Evolutionary conservation across 371 early-diverging fungal species (phyloP).

Genomic region (Rhizopus stolonifer): DNA sequence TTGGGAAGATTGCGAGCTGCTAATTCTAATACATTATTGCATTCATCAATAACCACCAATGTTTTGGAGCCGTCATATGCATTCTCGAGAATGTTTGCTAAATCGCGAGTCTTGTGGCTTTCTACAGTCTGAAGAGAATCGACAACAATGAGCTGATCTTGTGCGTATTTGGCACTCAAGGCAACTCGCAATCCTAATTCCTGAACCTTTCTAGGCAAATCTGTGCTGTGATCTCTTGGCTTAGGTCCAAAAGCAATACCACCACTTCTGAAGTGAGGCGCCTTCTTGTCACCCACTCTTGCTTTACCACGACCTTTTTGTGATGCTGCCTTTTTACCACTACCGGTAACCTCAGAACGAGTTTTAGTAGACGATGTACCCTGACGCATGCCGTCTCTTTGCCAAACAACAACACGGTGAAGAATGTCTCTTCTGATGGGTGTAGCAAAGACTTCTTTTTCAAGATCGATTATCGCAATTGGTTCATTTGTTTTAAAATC

Average conservation of each 20-base stretch:
- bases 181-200: slow-evolving; percentile 80
- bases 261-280: slow-evolving; percentile 91
- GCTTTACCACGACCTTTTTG: slow-evolving; percentile 96
- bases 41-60: slow-evolving; percentile 52
- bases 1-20: slow-evolving; percentile 70
- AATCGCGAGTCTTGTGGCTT: slow-evolving; percentile 60
- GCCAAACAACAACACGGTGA: slow-evolving; percentile 85
- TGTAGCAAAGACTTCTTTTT: slow-evolving; percentile 76
- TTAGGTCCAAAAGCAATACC: slow-evolving; percentile 88
- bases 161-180: slow-evolving; percentile 85
- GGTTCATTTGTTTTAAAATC: slow-evolving; percentile 78
- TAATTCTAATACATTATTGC: slow-evolving; percentile 55
- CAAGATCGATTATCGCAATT: slow-evolving; percentile 72
- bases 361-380: slow-evolving; percentile 85
- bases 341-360: slow-evolving; percentile 84
- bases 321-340: slow-evolving; percentile 73
- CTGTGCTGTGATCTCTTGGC: slow-evolving; percentile 80
- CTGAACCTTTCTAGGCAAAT: slow-evolving; percentile 86
- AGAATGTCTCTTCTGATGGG: slow-evolving; percentile 85
- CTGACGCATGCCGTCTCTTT: slow-evolving; percentile 77
- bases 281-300: slow-evolving; percentile 81
- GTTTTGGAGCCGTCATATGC: slow-evolving; percentile 42
- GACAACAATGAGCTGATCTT: slow-evolving; percentile 86
- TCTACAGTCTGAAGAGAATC: slow-evolving; percentile 61
- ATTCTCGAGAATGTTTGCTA: slow-evolving; percentile 54